Base-by-base conservation (phyloP, 306 rosid species). In the Fragaria iinumae region DNA sequence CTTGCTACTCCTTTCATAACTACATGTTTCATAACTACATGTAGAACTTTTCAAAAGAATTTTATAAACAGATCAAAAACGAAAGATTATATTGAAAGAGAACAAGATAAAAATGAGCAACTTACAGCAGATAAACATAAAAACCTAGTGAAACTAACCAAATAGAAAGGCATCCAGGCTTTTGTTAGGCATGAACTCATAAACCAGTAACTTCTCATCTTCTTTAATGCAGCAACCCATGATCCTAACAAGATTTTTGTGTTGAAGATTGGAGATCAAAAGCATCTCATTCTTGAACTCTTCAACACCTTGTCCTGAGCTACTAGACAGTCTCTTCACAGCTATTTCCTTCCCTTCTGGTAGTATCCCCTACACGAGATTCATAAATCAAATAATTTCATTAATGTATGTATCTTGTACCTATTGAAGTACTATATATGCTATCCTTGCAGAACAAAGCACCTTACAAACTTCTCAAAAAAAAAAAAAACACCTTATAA, bases 101-200 rank as follows among this genome's bases (percentile, higher is more conserved):
- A 5, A 52, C 23, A 48, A 3, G 18, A 12, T 8, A 52, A 52
- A 50, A 20, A 17, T 50, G 8, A 17, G 12, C 5, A 55, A 13
- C 16, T 4, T 48, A 55, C 29, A n/a, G 29, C 62, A 55, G 25
- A 25, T 20, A n/a, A 6, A 21, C 10, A 11, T 10, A 14, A 23
- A 21, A 10, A 3, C 5, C 9, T 0, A 20, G 20, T 11, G 41
- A 11, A 20, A 59, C 85, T 7, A 72, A 77, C 85, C 39, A 14
- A 73, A 82, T 9, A 77, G 69, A 47, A 77, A 68, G 49, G 45
- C 17, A 49, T 49, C 55, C 55, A 49, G 6, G 32, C 85, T 81
- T 72, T 77, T 36, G 60, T 81, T 81, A 5, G 78, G 71, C 85
- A 77, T 77, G 76, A 65, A 77, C 67, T 81, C 81, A 6, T 81